Percentiles rank a stretch among this genome's conserved stretches.
These are phyloP conservation scores for Chara braunii DNA, from an alignment of 139 green algal genomes.

Conservation along the genomic window DNA sequence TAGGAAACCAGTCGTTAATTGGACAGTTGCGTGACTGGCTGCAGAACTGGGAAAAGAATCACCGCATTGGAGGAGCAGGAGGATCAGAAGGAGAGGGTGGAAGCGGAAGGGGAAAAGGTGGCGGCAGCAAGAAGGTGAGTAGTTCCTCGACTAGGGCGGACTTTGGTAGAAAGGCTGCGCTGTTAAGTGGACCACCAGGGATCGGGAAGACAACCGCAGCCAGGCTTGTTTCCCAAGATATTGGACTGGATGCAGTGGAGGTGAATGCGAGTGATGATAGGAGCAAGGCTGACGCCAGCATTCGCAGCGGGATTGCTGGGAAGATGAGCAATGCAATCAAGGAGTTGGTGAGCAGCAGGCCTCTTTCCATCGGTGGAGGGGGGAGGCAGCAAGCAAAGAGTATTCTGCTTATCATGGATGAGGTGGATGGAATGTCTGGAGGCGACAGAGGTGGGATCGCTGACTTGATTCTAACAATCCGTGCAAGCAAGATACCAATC, in stretches of 20 bases:
- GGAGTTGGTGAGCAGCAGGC: constrained; percentile 72
- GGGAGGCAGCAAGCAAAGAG: not conserved
- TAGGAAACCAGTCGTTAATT: constrained; percentile 73
- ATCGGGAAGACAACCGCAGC: constrained; percentile 85
- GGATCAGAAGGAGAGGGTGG: no score
- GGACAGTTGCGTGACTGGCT: constrained; percentile 58
- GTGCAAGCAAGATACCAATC: constrained; percentile 73
- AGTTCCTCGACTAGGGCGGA: no score
- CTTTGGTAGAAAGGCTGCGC: constrained; percentile 64
- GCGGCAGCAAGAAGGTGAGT: not conserved
- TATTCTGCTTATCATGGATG: constrained; percentile 87
- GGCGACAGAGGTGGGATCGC: constrained; percentile 77
- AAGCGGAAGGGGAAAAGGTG: not conserved
- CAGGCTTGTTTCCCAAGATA: constrained; percentile 54
- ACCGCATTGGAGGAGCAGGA: no score
- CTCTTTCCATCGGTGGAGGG: not conserved
- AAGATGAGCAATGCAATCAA: constrained; percentile 79
- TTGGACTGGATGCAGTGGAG: constrained; percentile 25
- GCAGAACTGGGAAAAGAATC: constrained; percentile 58
- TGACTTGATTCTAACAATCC: constrained; percentile 88
- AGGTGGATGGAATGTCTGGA: constrained; percentile 93
- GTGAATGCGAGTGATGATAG: constrained; percentile 91
- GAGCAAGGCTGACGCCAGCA: constrained; percentile 65
- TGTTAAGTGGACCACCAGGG: constrained; percentile 81
- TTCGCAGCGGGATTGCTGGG: constrained; percentile 62